Conservation (phyloP, 805 yeast genomes). For the Babjeviella inositovora region DNA sequence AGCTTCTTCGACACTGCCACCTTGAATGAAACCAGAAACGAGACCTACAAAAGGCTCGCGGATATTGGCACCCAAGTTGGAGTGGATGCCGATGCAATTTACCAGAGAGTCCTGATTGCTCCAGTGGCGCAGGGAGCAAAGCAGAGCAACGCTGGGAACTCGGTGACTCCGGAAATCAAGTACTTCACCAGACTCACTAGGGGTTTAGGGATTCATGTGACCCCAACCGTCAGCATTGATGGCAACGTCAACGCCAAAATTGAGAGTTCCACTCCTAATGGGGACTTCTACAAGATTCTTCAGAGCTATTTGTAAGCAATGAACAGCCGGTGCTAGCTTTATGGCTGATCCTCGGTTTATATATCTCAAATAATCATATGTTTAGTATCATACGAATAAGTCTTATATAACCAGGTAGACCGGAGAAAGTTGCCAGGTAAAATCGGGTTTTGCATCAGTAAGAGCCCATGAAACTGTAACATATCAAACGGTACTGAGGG, state of each 20-base stretch:
- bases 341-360: too few relatives aligned
- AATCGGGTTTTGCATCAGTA: too few relatives aligned
- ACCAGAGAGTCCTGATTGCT: slow-evolving; percentile 13
- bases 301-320: slow-evolving; percentile 10
- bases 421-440: too few relatives aligned
- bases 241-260: slow-evolving; percentile 45
- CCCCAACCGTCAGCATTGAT: slow-evolving; percentile 63
- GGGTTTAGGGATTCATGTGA: slow-evolving; percentile 70
- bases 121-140: slow-evolving; percentile 9
- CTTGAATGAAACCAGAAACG: slow-evolving; percentile 32
- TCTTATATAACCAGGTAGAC: too few relatives aligned
- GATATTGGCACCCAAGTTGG: slow-evolving; percentile 20
- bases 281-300: slow-evolving; percentile 21
- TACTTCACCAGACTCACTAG: slow-evolving; percentile 60
- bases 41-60: slow-evolving; percentile 36
- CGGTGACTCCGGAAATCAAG: slow-evolving; percentile 45
- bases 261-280: slow-evolving; percentile 44
- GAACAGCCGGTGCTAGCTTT: too few relatives aligned
- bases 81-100: slow-evolving; percentile 18
- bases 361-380: too few relatives aligned
- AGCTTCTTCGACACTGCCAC: slow-evolving; percentile 48
- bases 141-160: slow-evolving; percentile 40
- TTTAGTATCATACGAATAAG: too few relatives aligned
- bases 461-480: too few relatives aligned
- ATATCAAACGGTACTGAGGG: too few relatives aligned